Evolutionary conservation across 176 grass and related monocot genomes (phyloP).

Genomic region (Oryza officinalis): DNA sequence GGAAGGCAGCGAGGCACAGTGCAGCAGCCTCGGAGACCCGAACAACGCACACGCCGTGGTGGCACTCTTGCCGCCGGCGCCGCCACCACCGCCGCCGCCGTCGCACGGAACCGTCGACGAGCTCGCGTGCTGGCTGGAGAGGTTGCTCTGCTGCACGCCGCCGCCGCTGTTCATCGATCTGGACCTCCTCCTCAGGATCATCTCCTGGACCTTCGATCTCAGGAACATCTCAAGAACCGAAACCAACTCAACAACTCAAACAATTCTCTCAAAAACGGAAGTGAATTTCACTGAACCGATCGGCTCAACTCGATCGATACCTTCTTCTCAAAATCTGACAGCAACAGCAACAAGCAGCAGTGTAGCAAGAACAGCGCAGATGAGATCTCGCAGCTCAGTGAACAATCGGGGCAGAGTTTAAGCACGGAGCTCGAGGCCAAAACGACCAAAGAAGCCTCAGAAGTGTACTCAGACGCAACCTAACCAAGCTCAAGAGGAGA

Average conservation of each 20-base stretch:
- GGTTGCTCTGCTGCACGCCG: conserved; percentile 30
- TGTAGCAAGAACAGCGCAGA: neutral
- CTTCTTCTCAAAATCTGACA: neutral
- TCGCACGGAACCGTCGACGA: conserved; percentile 15
- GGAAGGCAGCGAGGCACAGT: conserved; percentile 42
- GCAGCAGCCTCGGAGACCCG: conserved; percentile 40
- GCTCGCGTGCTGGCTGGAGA: neutral
- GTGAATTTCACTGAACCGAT: neutral
- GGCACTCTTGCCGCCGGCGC: neutral
- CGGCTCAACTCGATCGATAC: neutral
- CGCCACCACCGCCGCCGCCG: neutral
- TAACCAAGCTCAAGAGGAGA: neutral
- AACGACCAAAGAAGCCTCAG: conserved; percentile 13
- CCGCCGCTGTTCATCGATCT: conserved; percentile 39
- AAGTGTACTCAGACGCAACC: conserved; percentile 37
- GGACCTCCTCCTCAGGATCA: conserved; percentile 54
- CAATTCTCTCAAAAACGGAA: neutral
- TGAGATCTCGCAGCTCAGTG: neutral
- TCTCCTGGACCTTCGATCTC: conserved; percentile 63
- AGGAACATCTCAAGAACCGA: conserved; percentile 43
- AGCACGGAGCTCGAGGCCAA: conserved; percentile 16
- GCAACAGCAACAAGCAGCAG: neutral
- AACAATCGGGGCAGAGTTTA: conserved; percentile 31
- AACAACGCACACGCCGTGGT: conserved; percentile 5
- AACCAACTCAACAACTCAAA: neutral